Evolutionary conservation across 2,329 filamentous ascomycete species (phyloP), one percentile per base, ranked within the genome.

Genomic region (Decorospora gaudefroyi): DNA sequence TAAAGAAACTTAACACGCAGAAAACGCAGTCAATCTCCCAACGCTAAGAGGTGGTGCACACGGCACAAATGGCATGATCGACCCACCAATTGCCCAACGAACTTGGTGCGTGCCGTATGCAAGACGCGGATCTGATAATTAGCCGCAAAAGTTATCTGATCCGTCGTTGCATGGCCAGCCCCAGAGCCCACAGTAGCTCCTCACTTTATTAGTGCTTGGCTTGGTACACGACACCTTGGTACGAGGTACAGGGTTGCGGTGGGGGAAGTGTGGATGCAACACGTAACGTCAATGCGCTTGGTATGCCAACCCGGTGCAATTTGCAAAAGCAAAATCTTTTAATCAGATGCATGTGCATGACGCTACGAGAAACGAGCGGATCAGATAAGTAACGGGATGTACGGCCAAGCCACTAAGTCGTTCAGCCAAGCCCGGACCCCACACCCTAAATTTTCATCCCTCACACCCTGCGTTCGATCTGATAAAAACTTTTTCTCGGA

Each of bases 111-210:
- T 17, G 12, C 15, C 11, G 21, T 29, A 53, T 60, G 57, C 58
- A 62, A 53, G 53, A 42, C 4, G 53, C 61, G 62, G 64, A 67
- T 68, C 62, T 59, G 63, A 67, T 65, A 67, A 46, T 62, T 59
- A 64, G 54, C 42, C 53, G 51, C 33, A 38, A 33, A 4, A n/a
- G 32, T 49, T 49, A 49, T 49, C 46, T 37, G 46, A 46, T 49
- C 42, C 32, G 46, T 41, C 28, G 18, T 31, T 36, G 29, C 34
- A 25, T 38, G n/a, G 23, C 13, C n/a, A n/a, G 47, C 53, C 33
- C 35, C 31, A 39, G 23, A 43, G 25, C 26, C n/a, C 16, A 28
- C 11, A n/a, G n/a, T n/a, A n/a, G n/a, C n/a, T n/a, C n/a, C n/a
- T n/a, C n/a, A n/a, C n/a, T n/a, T n/a, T n/a, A n/a, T n/a, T n/a